Evolutionary conservation across 768 basidiomycete genomes (phyloP).

Genomic region (Kwoniella newhampshirensis): DNA sequence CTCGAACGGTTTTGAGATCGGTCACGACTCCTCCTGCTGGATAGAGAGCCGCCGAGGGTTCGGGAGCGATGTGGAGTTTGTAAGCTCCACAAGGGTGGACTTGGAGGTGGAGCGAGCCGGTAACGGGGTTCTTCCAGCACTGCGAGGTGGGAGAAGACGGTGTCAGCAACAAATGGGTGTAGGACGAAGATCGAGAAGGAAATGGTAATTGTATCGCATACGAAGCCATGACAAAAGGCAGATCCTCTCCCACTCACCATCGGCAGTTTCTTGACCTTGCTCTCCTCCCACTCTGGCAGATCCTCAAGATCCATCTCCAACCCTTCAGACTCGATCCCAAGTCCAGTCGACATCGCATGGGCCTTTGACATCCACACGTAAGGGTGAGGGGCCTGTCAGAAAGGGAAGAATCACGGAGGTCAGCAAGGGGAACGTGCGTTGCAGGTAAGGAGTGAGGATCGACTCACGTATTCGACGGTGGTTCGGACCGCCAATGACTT

Average conservation of each 20-base stretch:
- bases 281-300: conserved; percentile 79
- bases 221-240: too few species aligned
- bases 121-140: conserved; percentile 90
- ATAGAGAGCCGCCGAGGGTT: conserved; percentile 64
- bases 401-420: too few species aligned
- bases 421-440: not conserved
- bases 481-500: conserved; percentile 78
- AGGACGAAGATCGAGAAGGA: not conserved
- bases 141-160: conserved; percentile 47
- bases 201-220: too few species aligned
- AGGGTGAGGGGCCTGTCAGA: conserved; percentile 62
- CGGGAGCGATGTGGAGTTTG: conserved; percentile 65
- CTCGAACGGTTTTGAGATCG: conserved; percentile 70
- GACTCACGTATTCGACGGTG: conserved; percentile 64
- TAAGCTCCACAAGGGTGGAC: conserved; percentile 78
- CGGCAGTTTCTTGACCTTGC: conserved; percentile 69
- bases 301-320: conserved; percentile 66
- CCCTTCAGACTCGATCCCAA: conserved; percentile 77
- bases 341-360: conserved; percentile 69
- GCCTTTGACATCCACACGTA: conserved; percentile 88
- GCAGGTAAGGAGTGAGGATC: not conserved
- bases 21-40: conserved; percentile 77
- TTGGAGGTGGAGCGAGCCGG: conserved; percentile 77
- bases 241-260: conserved; percentile 55
- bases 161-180: too few species aligned